Evolutionary conservation across 2,329 filamentous ascomycete species (phyloP), one percentile per base, ranked within the genome.

Genomic region (Aspergillus brasiliensis): DNA sequence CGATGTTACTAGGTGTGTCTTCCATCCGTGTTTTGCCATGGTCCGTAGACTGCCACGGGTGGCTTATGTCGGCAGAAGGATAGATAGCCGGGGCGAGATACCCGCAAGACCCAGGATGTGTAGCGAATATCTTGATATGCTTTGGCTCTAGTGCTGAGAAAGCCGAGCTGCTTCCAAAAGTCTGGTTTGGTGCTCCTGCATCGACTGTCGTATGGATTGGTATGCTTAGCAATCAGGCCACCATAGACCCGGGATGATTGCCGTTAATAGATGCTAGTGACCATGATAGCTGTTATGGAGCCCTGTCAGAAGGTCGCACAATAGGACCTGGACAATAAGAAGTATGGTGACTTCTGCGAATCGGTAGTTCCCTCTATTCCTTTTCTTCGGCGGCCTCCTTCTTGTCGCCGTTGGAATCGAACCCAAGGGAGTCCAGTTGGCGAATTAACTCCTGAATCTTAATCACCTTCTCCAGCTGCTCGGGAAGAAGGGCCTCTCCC

Each of bases 391-490:
- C 15, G 4, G 40, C 65, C 4, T 69, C 71, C 68, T 84, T 83
- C 68, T 82, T 84, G 62, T 93, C 90, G 2, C 89, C 91, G 8
- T 96, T 90, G 1, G 85, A 78, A 74, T 96, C 90, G 64, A 98
- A 92, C 0, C 94, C 94, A 27, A 99, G 82, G 2, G 86, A 84
- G 69, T 96, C 91, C 58, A 99, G 80, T 74, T 98, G 93, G 11
- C 92, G 86, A 59, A 97, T 88, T 53, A 99, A 84, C 80, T 99
- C 95, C 64, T 91, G 92, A 74, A 99, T 97, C 78, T 95, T 96
- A 75, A 97, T 96, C 57, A 99, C 91, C 80, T 99, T 99, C 68
- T 94, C 92, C 65, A 98, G 89, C 79, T 99, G 95, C 79, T 99
- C 95, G 0, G 93, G 94, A 25, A 98, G 82, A 62, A 99, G 79